Evolutionary conservation across 1,284 basidiomycete species (phyloP), one percentile per base, ranked within the genome.

Genomic region (Mycena citricolor): DNA sequence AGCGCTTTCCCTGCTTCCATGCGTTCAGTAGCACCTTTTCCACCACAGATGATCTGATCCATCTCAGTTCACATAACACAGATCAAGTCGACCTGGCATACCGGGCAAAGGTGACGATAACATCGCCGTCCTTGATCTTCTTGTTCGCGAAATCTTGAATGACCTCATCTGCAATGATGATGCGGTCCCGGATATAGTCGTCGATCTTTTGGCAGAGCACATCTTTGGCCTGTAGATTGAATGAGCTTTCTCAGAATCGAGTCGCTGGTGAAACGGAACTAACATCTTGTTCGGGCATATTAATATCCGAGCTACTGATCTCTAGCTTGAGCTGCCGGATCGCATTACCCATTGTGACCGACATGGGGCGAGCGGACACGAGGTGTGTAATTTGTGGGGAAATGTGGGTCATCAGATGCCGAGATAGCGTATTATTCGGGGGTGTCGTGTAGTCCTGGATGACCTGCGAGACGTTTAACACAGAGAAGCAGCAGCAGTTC

Each of bases 321-420:
- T 98, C 93, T 49, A 97, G 76, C 71, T 99, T 99, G 59, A 99
- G 75, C 65, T 95, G 91, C 46, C 94, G 80, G 54, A 94, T 92
- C 1, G 93, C 93, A 59, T 94, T 94, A 1, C 91, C 93, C 82
- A 94, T 92, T 20, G 91, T 90, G n/a, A 92, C 83, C n/a, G 90
- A 89, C 83, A 94, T 87, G 0, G 91, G 89, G 39, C 94, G 74
- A 21, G 90, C 87, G 42, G 86, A 79, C 13, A 93, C 90, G 13
- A 95, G 77, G 66, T 94, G 86, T 20, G 82, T 86, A 55, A 97
- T 95, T 74, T 97, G 94, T 13, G 90, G 89, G 5, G 90, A 91
- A 26, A 94, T 74, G 65, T 92, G 81, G 10, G 87, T 87, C 78
- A 89, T 89, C 30, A 94, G 76, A 69, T 94, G 89, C 44, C 90